Conservation (phyloP, 2,329 filamentous ascomycete species). For the Juglanconis sp. region DNA sequence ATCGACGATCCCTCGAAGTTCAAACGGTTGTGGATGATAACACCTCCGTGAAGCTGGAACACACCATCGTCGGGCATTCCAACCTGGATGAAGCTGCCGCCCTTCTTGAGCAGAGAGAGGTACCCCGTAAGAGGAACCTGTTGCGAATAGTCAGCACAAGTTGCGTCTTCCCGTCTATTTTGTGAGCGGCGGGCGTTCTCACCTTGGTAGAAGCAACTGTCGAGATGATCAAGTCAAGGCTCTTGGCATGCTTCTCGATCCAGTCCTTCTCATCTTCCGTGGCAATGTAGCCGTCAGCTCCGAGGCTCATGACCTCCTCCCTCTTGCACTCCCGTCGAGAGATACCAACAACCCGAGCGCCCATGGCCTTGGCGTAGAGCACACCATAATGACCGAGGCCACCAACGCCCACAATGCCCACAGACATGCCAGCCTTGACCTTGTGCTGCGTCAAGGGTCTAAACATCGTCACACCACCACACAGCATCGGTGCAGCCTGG, state of each 20-base stretch:
- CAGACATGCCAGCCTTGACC: constrained; percentile 61
- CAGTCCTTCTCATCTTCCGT: constrained; percentile 48
- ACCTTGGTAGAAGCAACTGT: constrained; percentile 51
- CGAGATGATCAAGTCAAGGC: constrained; percentile 55
- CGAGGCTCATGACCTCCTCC: constrained; percentile 52
- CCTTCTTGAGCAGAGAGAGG: constrained; percentile 53
- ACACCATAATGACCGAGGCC: constrained; percentile 67
- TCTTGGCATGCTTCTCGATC: constrained; percentile 45
- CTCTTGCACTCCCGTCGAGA: constrained; percentile 50
- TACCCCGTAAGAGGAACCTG: constrained; percentile 52
- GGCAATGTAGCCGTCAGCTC: constrained; percentile 47
- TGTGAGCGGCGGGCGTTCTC: constrained; percentile 20
- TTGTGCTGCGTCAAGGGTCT: constrained; percentile 54
- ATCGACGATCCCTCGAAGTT: constrained; percentile 42
- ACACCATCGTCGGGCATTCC: constrained; percentile 54
- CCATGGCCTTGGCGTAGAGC: constrained; percentile 64
- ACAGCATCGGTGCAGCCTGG: constrained; percentile 61
- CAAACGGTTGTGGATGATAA: constrained; percentile 52
- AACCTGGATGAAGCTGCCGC: constrained; percentile 63
- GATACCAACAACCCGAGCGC: constrained; percentile 57
- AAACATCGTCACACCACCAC: constrained; percentile 65
- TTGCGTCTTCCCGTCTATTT: too few relatives aligned
- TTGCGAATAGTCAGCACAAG: too few relatives aligned
- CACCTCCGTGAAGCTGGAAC: constrained; percentile 47
- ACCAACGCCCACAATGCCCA: constrained; percentile 66